Evolutionary conservation across 2,329 filamentous ascomycete genomes (phyloP).

Genomic region (Bipolaris victoriae): DNA sequence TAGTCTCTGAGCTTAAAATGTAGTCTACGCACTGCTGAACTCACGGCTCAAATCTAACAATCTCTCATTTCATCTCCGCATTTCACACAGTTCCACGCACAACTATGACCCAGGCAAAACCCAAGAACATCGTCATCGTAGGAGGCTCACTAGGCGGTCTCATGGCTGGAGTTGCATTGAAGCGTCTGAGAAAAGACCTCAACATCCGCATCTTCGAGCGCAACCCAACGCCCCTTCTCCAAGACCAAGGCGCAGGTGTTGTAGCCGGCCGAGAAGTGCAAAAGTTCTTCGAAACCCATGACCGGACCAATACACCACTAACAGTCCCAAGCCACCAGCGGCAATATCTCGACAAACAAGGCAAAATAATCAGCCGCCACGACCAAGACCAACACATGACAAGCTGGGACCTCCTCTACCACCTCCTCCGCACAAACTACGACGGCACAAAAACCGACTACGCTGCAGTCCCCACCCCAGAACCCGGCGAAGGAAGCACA

Average conservation of each 20-base stretch:
- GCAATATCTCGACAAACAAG: slow-evolving; percentile 29
- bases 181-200: slow-evolving; percentile 28
- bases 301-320: slow-evolving; percentile 26
- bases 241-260: slow-evolving; percentile 38
- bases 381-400: slow-evolving; percentile 34
- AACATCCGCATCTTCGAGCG: slow-evolving; percentile 35
- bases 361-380: slow-evolving; percentile 27
- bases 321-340: slow-evolving; percentile 27
- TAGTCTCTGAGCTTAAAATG: neutral
- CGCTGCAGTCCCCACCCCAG: slow-evolving; percentile 16
- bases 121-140: slow-evolving; percentile 31
- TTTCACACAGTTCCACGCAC: neutral
- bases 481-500: slow-evolving; percentile 20
- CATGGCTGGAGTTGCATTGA: slow-evolving; percentile 29
- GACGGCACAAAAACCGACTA: slow-evolving; percentile 33
- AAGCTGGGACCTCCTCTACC: slow-evolving; percentile 39
- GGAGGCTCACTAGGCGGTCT: slow-evolving; percentile 35
- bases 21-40: neutral
- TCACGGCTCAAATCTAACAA: neutral
- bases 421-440: slow-evolving; percentile 34
- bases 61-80: neutral
- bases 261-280: slow-evolving; percentile 30
- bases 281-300: slow-evolving; percentile 31
- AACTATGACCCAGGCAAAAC: slow-evolving; percentile 21
- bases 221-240: slow-evolving; percentile 32